A percentile compares a stretch with the other conserved stretches of the same genome.
These are phyloP conservation scores for Phytopythium mirpurense DNA, from an alignment of 352 stramenopile genomes.

Conservation along the genomic window DNA sequence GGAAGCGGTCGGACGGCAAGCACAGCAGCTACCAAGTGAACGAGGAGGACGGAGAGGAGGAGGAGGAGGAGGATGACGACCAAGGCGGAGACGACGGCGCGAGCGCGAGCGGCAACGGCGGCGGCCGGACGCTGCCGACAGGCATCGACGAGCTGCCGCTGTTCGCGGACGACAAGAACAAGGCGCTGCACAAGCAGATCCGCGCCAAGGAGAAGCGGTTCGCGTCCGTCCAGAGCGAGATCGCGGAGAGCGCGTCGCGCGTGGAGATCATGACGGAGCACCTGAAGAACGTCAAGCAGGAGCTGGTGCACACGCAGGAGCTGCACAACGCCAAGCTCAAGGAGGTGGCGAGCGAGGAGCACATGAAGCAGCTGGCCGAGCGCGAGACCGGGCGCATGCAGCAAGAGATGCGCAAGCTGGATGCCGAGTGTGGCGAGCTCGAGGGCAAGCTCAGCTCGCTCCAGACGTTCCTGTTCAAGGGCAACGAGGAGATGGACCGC, in stretches of 20 bases:
- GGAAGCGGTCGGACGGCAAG: constrained; percentile 53
- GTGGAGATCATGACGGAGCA: constrained; percentile 95
- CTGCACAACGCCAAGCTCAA: constrained; percentile 90
- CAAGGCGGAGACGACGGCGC: constrained; percentile 19
- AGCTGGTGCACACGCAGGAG: constrained; percentile 93
- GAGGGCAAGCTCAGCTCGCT: constrained; percentile 85
- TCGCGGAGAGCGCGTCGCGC: constrained; percentile 84
- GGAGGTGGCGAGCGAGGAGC: constrained; percentile 92
- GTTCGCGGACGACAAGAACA: constrained; percentile 87
- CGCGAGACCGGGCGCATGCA: constrained; percentile 85
- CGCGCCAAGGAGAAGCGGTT: constrained; percentile 71
- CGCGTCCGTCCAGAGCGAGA: constrained; percentile 53
- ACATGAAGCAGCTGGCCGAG: constrained; percentile 89
- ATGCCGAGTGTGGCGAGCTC: constrained; percentile 68
- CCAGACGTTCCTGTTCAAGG: constrained; percentile 90
- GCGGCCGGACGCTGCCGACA: constrained; percentile 42
- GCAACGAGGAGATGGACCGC: constrained; percentile 93
- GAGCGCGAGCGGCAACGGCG: constrained; percentile 21
- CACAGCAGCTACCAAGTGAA: constrained; percentile 18
- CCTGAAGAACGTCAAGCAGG: constrained; percentile 94
- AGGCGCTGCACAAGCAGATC: constrained; percentile 75
- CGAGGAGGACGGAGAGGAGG: constrained; percentile 24
- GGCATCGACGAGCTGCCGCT: constrained; percentile 86
- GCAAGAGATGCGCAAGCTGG: constrained; percentile 68
- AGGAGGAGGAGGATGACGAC: constrained; percentile 29